Conservation (phyloP, 805 yeast species). For the Metschnikowia orientalis region DNA sequence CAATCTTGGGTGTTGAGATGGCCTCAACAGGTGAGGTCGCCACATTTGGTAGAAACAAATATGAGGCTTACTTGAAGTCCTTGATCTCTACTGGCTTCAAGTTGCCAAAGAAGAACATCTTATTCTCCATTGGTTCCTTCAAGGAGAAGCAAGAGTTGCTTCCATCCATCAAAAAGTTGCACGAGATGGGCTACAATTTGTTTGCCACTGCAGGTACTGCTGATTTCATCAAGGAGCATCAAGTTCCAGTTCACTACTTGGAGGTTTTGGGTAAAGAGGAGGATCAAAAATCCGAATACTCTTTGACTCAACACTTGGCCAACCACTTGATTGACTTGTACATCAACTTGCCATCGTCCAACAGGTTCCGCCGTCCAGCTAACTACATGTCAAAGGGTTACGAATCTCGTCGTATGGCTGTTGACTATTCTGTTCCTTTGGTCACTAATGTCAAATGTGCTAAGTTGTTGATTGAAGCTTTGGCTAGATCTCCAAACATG, state of each 20-base stretch:
- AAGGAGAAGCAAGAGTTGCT: slow-evolving; percentile 92
- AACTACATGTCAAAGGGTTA: slow-evolving; percentile 96
- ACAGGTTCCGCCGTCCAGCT: slow-evolving; percentile 98
- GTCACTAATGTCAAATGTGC: slow-evolving; percentile 98
- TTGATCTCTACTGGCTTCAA: slow-evolving; percentile 93
- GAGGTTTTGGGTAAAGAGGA: slow-evolving; percentile 76
- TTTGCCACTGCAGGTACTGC: slow-evolving; percentile 99
- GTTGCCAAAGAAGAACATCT: slow-evolving; percentile 89
- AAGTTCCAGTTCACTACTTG: slow-evolving; percentile 88
- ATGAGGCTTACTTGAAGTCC: slow-evolving; percentile 95
- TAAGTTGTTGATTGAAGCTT: slow-evolving; percentile 90
- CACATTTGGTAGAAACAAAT: slow-evolving; percentile 90
- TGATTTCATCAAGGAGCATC: slow-evolving; percentile 94
- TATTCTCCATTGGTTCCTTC: slow-evolving; percentile 92
- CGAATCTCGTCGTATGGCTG: slow-evolving; percentile 99
- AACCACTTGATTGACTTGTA: slow-evolving; percentile 94
- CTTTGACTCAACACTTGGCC: slow-evolving; percentile 93
- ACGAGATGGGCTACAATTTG: slow-evolving; percentile 80
- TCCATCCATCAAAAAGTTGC: slow-evolving; percentile 77
- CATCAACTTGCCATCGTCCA: slow-evolving; percentile 93
- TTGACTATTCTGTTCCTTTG: slow-evolving; percentile 94
- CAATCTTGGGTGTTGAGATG: slow-evolving; percentile 97
- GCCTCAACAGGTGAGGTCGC: slow-evolving; percentile 99
- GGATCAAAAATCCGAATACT: slow-evolving; percentile 86
- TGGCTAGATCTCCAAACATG: slow-evolving; percentile 63